These are phyloP conservation scores for Veloporphyrellus conicus DNA, from an alignment of 1,284 basidiomycete species.

Conservation along the genomic window DNA sequence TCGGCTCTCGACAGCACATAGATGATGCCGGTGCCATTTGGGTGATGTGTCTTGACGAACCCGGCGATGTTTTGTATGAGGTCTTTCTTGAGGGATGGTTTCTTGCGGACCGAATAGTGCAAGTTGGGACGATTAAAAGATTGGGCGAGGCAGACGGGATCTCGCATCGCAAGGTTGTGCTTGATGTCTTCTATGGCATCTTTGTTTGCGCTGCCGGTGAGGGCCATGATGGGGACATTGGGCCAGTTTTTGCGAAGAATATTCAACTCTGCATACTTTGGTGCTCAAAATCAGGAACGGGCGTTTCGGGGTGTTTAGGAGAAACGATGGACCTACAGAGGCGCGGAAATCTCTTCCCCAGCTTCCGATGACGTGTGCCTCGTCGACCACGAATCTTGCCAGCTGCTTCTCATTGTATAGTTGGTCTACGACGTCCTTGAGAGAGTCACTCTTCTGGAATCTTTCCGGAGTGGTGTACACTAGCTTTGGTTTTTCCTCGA, in stretches of 20 bases:
- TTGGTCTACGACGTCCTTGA: slow-evolving; percentile 53
- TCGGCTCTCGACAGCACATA: slow-evolving; percentile 73
- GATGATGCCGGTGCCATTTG: slow-evolving; percentile 75
- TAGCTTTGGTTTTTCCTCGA: slow-evolving; percentile 52
- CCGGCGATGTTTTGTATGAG: slow-evolving; percentile 64
- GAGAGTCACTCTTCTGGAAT: slow-evolving; percentile 59
- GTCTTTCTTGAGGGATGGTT: slow-evolving; percentile 43
- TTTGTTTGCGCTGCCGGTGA: slow-evolving; percentile 90
- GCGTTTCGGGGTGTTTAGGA: background rate
- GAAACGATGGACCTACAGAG: slow-evolving; percentile 46
- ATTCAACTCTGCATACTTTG: slow-evolving; percentile 66
- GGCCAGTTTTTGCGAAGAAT: slow-evolving; percentile 72
- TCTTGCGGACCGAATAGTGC: slow-evolving; percentile 72
- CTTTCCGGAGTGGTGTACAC: slow-evolving; percentile 96
- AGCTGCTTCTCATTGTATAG: slow-evolving; percentile 59
- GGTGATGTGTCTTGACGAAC: slow-evolving; percentile 64
- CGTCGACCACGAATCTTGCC: slow-evolving; percentile 92
- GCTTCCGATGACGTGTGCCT: slow-evolving; percentile 88
- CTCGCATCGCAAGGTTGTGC: slow-evolving; percentile 57
- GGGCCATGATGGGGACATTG: slow-evolving; percentile 85
- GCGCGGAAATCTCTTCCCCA: slow-evolving; percentile 85
- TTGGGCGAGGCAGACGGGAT: slow-evolving; percentile 63
- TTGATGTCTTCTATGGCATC: slow-evolving; percentile 80
- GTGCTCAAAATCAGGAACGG: slow-evolving; percentile 9
- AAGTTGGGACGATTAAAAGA: slow-evolving; percentile 95